These are phyloP conservation scores for Globisporangium echinulatum DNA, from an alignment of 352 stramenopile species.

Conservation along the genomic window DNA sequence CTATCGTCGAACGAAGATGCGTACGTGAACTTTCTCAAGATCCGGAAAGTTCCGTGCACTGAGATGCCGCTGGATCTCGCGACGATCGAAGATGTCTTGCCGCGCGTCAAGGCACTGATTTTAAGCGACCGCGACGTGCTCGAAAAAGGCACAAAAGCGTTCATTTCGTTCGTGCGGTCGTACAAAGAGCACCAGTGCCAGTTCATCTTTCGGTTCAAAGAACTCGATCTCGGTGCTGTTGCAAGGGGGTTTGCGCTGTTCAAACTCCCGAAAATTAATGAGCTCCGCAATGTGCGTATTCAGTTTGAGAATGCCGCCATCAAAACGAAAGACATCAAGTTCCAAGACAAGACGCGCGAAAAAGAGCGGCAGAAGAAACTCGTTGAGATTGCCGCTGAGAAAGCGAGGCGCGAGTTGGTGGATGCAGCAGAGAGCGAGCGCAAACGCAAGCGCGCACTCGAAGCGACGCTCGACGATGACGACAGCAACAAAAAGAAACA, in stretches of 20 bases:
- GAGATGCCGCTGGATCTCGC: constrained; percentile 66
- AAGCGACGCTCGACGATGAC: constrained; percentile 12
- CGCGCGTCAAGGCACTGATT: constrained; percentile 85
- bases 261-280: constrained; percentile 84
- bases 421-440: constrained; percentile 41
- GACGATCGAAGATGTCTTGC: constrained; percentile 77
- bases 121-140: constrained; percentile 94
- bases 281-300: constrained; percentile 74
- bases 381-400: constrained; percentile 58
- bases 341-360: constrained; percentile 95
- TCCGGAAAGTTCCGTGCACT: constrained; percentile 90
- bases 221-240: constrained; percentile 92
- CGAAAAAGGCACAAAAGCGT: constrained; percentile 98
- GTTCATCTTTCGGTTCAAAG: constrained; percentile 98
- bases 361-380: constrained; percentile 95
- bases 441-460: constrained; percentile 50
- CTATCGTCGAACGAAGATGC: constrained; percentile 95
- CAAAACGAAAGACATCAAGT: constrained; percentile 91
- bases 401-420: constrained; percentile 56
- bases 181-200: constrained; percentile 99
- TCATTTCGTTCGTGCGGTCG: constrained; percentile 97
- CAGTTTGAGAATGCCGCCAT: constrained; percentile 83
- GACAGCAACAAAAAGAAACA: constrained; percentile 70
- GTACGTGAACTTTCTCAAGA: constrained; percentile 96
- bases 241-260: constrained; percentile 83